Evolutionary conservation across 1,139 yeast genomes (phyloP), one percentile per base, ranked within the genome.

Genomic region (Pichia sp.): DNA sequence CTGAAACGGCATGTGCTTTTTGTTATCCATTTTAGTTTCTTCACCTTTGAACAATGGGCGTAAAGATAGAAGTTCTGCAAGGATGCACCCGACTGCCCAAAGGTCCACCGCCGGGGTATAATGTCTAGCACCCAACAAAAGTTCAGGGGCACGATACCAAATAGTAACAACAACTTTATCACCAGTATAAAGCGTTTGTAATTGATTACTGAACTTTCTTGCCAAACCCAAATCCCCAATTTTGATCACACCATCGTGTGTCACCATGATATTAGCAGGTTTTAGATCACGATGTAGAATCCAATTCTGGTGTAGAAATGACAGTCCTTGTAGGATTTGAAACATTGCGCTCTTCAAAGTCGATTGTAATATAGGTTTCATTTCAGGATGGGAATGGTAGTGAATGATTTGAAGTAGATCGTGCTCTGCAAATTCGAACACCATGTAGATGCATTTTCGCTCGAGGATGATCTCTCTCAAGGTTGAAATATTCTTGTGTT

Each of bases 111-210:
- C 93, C 0, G 98, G 96, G 0, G 97, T 87, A 67, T 93, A 93
- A 71, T 93, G 97, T 50, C 97, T 75, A 1, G 96, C 91, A 0
- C 99, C 99, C 43, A 93, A 72, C 44, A 93, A 74, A 48, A 93
- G 74, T 68, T 93, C 99, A 0, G 99, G 98, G 0, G 99, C 97
- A 61, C 99, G 78, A 69, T 93, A 93, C 99, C 99, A 93, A 58
- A 93, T 93, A 0, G 99, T 93, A 9, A 93, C 99, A 53, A 93
- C 99, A 20, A 95, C 97, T 71, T 93, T 93, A 71, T 93, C 99
- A 36, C 98, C 98, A 10, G 95, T 81, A 66, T 88, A 93, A 31
- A 95, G 75, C 47, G 96, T 85, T 67, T 93, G 98, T 44, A 93
- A 70, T 12, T 96, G 96, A 63, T 90, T 89, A 61, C 87, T 86